These are phyloP conservation scores for Solanum neorickii DNA, from an alignment of 257 asterid genomes.

Conservation along the genomic window DNA sequence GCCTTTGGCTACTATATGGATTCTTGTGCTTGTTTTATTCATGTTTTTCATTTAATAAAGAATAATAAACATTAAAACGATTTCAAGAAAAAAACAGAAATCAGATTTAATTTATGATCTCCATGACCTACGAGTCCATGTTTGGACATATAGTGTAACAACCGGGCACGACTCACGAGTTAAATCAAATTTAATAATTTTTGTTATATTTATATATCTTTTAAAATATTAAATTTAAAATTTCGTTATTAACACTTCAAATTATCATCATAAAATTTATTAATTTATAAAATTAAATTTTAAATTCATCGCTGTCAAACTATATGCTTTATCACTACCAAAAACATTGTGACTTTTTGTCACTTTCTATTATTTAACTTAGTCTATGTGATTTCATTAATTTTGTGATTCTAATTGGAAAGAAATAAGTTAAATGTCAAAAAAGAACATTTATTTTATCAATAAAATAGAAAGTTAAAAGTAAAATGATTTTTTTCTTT, in stretches of 20 bases:
- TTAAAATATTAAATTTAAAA: too few relatives aligned
- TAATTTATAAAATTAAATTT: too few relatives aligned
- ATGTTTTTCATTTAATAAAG: not conserved
- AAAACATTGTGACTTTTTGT: not conserved
- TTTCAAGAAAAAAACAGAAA: not conserved
- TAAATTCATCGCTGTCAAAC: too few relatives aligned
- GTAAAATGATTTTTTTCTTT: too few relatives aligned
- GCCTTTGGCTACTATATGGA: not conserved
- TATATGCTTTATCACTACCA: not conserved
- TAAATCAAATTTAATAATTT: too few relatives aligned
- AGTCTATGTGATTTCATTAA: not conserved
- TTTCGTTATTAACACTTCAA: too few relatives aligned
- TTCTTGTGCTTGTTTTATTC: not conserved
- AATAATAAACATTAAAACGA: not conserved
- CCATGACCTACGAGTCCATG: not conserved
- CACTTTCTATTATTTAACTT: not conserved
- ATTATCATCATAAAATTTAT: too few relatives aligned
- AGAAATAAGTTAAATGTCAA: not conserved
- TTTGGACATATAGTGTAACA: not conserved
- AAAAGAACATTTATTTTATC: not conserved
- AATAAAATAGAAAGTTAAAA: not conserved
- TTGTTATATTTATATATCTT: too few relatives aligned
- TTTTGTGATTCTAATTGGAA: not conserved
- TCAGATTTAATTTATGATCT: not conserved
- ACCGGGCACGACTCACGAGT: not conserved